Evolutionary conservation across 257 asterid species (phyloP).

Genomic region (Ligustrum vulgare): DNA sequence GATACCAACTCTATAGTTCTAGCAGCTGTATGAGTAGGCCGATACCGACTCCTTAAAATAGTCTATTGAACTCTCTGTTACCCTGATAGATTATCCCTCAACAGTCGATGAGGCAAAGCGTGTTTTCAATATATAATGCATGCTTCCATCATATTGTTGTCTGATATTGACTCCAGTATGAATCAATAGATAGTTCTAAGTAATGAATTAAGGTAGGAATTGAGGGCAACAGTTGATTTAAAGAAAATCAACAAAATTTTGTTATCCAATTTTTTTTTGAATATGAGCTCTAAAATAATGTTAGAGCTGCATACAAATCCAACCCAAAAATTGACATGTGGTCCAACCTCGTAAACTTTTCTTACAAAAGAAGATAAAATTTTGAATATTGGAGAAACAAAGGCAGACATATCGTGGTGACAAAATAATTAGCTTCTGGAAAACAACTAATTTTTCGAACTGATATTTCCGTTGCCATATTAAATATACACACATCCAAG

Average conservation of each 20-base stretch:
- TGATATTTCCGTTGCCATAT: background rate
- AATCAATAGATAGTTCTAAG: background rate
- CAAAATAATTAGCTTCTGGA: background rate
- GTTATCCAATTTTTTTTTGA: background rate
- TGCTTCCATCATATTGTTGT: background rate
- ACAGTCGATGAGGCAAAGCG: background rate
- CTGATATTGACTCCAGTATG: background rate
- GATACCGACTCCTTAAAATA: background rate
- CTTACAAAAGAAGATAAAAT: background rate
- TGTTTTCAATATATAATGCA: background rate
- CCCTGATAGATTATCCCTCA: background rate
- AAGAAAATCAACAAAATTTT: background rate
- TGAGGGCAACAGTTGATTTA: background rate
- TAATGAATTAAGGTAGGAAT: background rate
- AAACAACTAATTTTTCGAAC: background rate
- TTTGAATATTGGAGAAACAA: constrained; percentile 5
- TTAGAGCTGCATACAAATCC: background rate
- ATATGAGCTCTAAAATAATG: background rate
- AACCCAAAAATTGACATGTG: background rate
- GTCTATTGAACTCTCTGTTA: background rate
- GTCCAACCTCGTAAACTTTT: background rate
- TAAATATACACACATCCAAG: background rate
- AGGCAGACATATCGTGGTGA: background rate
- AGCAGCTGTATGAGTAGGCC: constrained; percentile 5
- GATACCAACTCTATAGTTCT: background rate